Evolutionary conservation across 163 green algal species (phyloP).

Genomic region (Chloroidium sp.): DNA sequence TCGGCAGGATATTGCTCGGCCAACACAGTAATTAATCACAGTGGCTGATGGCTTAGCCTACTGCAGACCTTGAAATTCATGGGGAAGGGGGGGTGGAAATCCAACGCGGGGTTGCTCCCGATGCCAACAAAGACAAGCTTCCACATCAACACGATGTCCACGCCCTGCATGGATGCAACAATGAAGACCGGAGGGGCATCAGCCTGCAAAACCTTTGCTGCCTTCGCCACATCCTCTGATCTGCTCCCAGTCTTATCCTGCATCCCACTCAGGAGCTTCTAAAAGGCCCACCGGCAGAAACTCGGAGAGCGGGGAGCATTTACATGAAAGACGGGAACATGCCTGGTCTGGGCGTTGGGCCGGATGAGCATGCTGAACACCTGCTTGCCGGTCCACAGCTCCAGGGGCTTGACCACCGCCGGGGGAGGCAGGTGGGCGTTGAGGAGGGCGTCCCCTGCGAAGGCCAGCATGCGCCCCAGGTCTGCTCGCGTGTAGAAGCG

Average conservation of each 20-base stretch:
- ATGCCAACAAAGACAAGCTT: too few relatives aligned
- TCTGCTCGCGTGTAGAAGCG: conserved; percentile 64
- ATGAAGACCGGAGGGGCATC: too few relatives aligned
- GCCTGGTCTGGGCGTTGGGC: conserved; percentile 50
- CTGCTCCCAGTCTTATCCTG: neutral
- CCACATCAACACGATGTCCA: too few relatives aligned
- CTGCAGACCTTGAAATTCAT: too few relatives aligned
- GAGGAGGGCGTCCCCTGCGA: conserved; percentile 60
- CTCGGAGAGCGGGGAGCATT: neutral
- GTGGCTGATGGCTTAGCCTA: too few relatives aligned
- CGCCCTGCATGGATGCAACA: too few relatives aligned
- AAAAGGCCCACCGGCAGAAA: neutral
- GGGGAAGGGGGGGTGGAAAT: too few relatives aligned
- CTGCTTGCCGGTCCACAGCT: conserved; percentile 98
- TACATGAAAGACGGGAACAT: neutral
- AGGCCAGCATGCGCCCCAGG: conserved; percentile 57
- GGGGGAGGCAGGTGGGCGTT: conserved; percentile 63
- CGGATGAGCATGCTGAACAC: conserved; percentile 79
- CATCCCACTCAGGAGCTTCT: neutral
- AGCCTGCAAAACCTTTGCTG: too few relatives aligned
- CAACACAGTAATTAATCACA: too few relatives aligned
- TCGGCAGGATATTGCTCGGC: too few relatives aligned
- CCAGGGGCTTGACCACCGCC: conserved; percentile 74
- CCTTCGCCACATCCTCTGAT: neutral
- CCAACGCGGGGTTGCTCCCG: too few relatives aligned